Percentiles rank a stretch among this genome's conserved stretches.
Conservation (phyloP, 306 rosid species). For the Acmispon strigosus region DNA sequence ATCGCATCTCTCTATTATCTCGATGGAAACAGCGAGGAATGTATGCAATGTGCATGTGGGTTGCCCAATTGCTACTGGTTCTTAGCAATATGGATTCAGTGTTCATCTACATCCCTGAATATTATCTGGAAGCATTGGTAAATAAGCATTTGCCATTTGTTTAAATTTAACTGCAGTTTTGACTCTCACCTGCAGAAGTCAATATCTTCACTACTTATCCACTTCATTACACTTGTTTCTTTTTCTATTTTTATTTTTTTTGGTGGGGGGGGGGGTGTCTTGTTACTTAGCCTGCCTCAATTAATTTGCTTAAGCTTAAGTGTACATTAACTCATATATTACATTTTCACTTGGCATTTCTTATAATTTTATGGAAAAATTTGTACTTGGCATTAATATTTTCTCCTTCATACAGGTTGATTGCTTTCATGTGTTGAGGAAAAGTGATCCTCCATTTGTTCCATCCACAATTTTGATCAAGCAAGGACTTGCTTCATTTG, state of each 20-base stretch:
- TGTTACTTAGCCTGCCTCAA: background rate
- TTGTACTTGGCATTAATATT: background rate
- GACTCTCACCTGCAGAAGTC: slow-evolving; percentile 1
- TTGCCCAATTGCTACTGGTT: slow-evolving; percentile 86
- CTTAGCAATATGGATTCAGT: slow-evolving; percentile 78
- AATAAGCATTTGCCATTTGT: slow-evolving; percentile 12
- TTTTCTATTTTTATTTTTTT: background rate
- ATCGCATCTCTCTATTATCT: slow-evolving; percentile 68
- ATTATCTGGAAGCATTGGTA: slow-evolving; percentile 88
- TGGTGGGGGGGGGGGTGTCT: background rate
- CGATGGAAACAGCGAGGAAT: slow-evolving; percentile 97
- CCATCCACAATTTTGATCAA: slow-evolving; percentile 81
- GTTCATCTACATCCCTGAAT: slow-evolving; percentile 82
- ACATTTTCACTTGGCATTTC: slow-evolving; percentile 7
- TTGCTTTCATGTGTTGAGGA: slow-evolving; percentile 94
- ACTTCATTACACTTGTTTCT: background rate
- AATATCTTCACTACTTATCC: background rate
- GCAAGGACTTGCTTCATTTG: slow-evolving; percentile 88
- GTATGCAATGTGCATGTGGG: slow-evolving; percentile 98
- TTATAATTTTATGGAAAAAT: background rate
- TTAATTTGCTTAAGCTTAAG: slow-evolving; percentile 1
- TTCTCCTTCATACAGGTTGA: slow-evolving; percentile 59
- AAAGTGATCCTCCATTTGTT: slow-evolving; percentile 93
- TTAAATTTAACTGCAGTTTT: slow-evolving; percentile 8
- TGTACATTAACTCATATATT: background rate